Conservation (phyloP, 495 filamentous ascomycete species). For the Penicillium bovifimosum region DNA sequence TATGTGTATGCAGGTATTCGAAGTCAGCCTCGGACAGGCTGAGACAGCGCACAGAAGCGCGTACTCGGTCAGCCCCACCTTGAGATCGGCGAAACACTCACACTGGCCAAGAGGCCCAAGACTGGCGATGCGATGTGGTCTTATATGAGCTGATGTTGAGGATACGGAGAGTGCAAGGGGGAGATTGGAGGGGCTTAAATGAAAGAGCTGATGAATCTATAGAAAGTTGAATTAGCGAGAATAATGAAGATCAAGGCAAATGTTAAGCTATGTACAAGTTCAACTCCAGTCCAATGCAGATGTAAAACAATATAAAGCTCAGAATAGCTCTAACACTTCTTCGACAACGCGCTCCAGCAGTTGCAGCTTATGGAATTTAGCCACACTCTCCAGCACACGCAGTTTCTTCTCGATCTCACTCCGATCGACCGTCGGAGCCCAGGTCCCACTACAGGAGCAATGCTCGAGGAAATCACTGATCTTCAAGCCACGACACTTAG, state of each 20-base stretch:
- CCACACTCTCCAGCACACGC: constrained; percentile 65
- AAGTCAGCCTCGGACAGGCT: constrained; percentile 13
- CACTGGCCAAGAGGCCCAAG: background rate
- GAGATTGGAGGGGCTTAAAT: too few species aligned
- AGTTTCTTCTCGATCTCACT: constrained; percentile 63
- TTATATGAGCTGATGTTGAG: background rate
- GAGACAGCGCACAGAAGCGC: constrained; percentile 2
- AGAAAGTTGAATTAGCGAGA: too few species aligned
- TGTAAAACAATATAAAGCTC: constrained; percentile 10
- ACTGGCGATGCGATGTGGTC: background rate
- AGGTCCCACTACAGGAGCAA: constrained; percentile 83
- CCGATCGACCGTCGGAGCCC: constrained; percentile 65
- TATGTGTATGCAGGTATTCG: constrained; percentile 4
- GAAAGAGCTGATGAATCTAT: too few species aligned
- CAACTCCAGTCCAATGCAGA: constrained; percentile 4
- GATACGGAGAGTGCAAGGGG: background rate
- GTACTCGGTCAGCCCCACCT: constrained; percentile 12
- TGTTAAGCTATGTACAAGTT: background rate
- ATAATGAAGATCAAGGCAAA: too few species aligned
- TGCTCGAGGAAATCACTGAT: constrained; percentile 96
- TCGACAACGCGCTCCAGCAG: constrained; percentile 73
- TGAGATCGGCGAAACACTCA: constrained; percentile 5
- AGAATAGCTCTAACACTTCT: constrained; percentile 43
- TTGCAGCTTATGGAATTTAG: constrained; percentile 68
- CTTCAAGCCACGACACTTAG: constrained; percentile 48